Evolutionary conservation across 2,329 filamentous ascomycete genomes (phyloP).

Genomic region (Scopulariopsis brevicaulis): DNA sequence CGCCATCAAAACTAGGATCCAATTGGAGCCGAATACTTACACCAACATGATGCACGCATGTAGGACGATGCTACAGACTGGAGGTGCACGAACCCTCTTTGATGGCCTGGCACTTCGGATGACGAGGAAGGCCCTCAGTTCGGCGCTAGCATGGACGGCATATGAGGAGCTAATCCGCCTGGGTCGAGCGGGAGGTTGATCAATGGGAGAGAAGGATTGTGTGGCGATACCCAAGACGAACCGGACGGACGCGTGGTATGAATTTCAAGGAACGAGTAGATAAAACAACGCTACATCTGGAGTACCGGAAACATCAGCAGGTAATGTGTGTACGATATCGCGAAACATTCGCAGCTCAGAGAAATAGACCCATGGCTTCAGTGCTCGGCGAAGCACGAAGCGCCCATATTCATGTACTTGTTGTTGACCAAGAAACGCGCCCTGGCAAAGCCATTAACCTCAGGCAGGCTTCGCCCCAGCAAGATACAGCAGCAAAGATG

Average conservation of each 20-base stretch:
- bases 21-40: conserved; percentile 77
- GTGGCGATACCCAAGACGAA: neutral
- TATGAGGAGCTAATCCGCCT: conserved; percentile 85
- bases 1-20: conserved; percentile 87
- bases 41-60: conserved; percentile 71
- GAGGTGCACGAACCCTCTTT: conserved; percentile 70
- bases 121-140: conserved; percentile 82
- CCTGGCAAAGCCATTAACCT: neutral
- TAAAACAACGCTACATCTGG: neutral
- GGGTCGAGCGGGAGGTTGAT: conserved; percentile 35
- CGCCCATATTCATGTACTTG: neutral
- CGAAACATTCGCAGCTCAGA: conserved; percentile 3
- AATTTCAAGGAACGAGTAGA: neutral
- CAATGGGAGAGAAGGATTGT: neutral
- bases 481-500: conserved; percentile 44
- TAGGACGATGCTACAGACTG: conserved; percentile 67
- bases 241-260: neutral
- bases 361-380: no score
- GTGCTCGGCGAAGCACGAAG: neutral
- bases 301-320: neutral
- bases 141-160: conserved; percentile 91
- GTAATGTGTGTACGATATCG: neutral
- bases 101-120: conserved; percentile 80
- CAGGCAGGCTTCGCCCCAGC: conserved; percentile 36
- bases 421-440: neutral